phyloP scores from a whole-genome alignment of 2,329 filamentous ascomycete species.

The Cordyceps pruinosa region DNA sequence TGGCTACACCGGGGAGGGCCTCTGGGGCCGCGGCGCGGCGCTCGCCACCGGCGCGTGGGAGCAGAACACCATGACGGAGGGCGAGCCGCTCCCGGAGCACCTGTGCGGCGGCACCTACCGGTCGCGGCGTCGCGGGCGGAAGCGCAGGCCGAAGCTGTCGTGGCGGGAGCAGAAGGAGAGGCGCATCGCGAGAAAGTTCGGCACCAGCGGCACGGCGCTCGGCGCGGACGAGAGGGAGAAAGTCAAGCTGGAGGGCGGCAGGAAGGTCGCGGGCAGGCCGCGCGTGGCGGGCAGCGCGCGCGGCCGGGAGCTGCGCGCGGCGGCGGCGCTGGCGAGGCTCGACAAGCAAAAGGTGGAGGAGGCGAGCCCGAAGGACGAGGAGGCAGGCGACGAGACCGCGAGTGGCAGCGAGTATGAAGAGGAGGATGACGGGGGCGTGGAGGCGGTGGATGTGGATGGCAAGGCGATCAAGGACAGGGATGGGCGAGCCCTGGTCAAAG shows the following conservation, averaged over 20 bases:
- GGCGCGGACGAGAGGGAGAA: slow-evolving; percentile 63
- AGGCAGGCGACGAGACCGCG: slow-evolving; percentile 27
- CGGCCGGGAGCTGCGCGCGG: slow-evolving; percentile 68
- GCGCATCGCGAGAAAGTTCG: slow-evolving; percentile 70
- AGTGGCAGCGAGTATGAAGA: slow-evolving; percentile 46
- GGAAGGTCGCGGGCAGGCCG: slow-evolving; percentile 56
- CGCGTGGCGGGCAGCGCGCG: slow-evolving; percentile 67
- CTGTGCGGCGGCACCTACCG: slow-evolving; percentile 77
- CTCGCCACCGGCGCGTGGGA: slow-evolving; percentile 50
- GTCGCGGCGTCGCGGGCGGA: slow-evolving; percentile 47
- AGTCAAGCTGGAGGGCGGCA: slow-evolving; percentile 60
- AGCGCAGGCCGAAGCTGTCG: slow-evolving; percentile 44
- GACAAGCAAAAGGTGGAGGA: slow-evolving; percentile 47
- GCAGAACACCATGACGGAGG: slow-evolving; percentile 40
- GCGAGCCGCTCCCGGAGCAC: slow-evolving; percentile 59
- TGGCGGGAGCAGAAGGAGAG: slow-evolving; percentile 66
- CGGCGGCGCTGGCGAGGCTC: slow-evolving; percentile 69
- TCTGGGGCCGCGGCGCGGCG: slow-evolving; percentile 69
- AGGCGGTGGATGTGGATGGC: slow-evolving; percentile 57
- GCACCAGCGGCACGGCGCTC: slow-evolving; percentile 58
- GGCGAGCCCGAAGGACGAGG: slow-evolving; percentile 26
- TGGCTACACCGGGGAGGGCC: slow-evolving; percentile 70
- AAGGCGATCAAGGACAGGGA: slow-evolving; percentile 57
- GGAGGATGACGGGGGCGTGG: slow-evolving; percentile 28
- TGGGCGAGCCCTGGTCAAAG: slow-evolving; percentile 61